Base-by-base conservation (phyloP, 2,329 filamentous ascomycete species). In the Stylonectria norvegica region DNA sequence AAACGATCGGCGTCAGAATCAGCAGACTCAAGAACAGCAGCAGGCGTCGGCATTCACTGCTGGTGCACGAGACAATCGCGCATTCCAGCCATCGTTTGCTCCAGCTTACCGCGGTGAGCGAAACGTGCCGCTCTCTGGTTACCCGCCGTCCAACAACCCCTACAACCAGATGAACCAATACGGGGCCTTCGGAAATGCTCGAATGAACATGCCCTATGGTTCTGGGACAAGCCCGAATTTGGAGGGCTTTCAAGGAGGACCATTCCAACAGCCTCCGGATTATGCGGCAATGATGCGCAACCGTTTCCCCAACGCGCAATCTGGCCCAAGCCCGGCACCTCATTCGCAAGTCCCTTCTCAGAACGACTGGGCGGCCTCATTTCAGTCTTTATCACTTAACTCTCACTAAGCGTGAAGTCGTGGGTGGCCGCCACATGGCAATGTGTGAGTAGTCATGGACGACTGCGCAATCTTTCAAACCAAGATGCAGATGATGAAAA, bases 341-440 rank as follows among this genome's bases (percentile, higher is more conserved):
- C 63, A 65, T 36, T 52, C 60, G 7, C 69, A 71, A 40, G 61
- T 76, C 42, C 59, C 62, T 36, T 61, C 63, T 20, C 72, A 73
- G 55, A 68, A 72, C 34, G 81, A 85, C 35, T 86, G 83, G 82
- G 66, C 74, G 18, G 68, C 69, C 38, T 65, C 73, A 5, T 87
- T 88, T 60, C 84, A 89, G 60, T 78, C 84, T 8, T 67, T 89
- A 14, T 89, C 85, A 2, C 73, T 89, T 48, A 85, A 85, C 57
- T 77, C 78, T 49, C 75, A 75, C 45, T 79, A 57, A 66, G n/a
- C n/a, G n/a, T n/a, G n/a, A n/a, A n/a, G n/a, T n/a, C n/a, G n/a
- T n/a, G n/a, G n/a, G n/a, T n/a, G n/a, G n/a, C n/a, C n/a, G n/a
- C n/a, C n/a, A n/a, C n/a, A n/a, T n/a, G n/a, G n/a, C n/a, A n/a